Evolutionary conservation across 1,139 yeast species (phyloP).

Genomic region (Blastobotrys serpentis): DNA sequence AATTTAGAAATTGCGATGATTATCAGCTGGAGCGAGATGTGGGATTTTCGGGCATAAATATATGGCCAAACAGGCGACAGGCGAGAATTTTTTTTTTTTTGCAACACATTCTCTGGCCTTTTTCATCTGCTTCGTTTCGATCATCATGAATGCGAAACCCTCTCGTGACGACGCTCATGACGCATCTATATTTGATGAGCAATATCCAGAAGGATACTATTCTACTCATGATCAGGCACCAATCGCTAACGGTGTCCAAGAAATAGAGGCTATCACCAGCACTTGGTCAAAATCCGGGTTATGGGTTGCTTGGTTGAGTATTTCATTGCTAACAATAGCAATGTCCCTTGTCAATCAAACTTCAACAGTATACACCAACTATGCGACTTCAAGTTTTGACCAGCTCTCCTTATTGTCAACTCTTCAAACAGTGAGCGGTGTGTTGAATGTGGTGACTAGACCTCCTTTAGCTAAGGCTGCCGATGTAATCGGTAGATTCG

Average conservation of each 20-base stretch:
- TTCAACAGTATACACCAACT: slow-evolving; percentile 41
- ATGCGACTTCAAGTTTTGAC: slow-evolving; percentile 43
- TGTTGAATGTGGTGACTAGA: slow-evolving; percentile 42
- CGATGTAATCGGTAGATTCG: slow-evolving; percentile 44
- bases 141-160: not conserved
- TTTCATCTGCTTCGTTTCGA: too few species aligned
- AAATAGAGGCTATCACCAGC: slow-evolving; percentile 15
- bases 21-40: too few species aligned
- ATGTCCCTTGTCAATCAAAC: slow-evolving; percentile 43
- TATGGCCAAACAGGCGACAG: not conserved
- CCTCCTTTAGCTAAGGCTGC: slow-evolving; percentile 45
- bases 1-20: not conserved
- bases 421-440: slow-evolving; percentile 43
- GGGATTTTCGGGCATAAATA: too few species aligned
- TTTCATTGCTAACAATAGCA: slow-evolving; percentile 44
- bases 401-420: slow-evolving; percentile 43
- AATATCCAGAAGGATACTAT: not conserved
- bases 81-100: not conserved
- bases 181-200: not conserved
- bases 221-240: not conserved
- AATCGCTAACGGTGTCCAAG: slow-evolving; percentile 15
- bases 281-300: slow-evolving; percentile 29
- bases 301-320: slow-evolving; percentile 32
- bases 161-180: not conserved
- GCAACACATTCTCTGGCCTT: too few species aligned